Base-by-base conservation (phyloP, 2,329 filamentous ascomycete genomes). In the Aspergillus eucalypticola region DNA sequence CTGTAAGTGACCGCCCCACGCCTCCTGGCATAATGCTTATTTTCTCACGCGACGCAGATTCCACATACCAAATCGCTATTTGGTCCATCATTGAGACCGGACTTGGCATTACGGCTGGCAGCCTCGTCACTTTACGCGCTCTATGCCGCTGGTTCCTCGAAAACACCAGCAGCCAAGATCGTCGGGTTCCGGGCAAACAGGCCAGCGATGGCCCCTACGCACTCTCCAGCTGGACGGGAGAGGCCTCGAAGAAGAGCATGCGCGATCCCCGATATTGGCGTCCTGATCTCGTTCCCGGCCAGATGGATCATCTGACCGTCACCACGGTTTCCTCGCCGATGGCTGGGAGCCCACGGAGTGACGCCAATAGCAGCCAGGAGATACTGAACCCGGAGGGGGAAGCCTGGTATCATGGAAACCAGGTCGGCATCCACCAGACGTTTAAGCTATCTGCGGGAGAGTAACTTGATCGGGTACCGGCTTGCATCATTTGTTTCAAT, bases 1-100 rank as follows among this genome's bases (percentile, higher is more conserved):
- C n/a, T 71, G 70, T 72, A 64, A 39, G 68, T 53, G 2, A 4
- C 7, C 19, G 5, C 19, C 1, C 27, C 35, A 1, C 2, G 11
- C 1, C 15, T 11, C 15, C 4, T 5, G 5, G 8, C 6, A 11
- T 1, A 21, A 15, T 0, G 4, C n/a, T 21, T 6, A 10, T 4
- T 13, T 35, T 6, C 53, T 58, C 17, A 75, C 69, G 11, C 67
- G 11, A 72, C 3, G 13, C 21, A 75, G 76, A 73, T 63, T 75
- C 79, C 51, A 82, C 80, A 2, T 59, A 74, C 74, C 60, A 79
- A 78, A 75, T 80, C 50, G 71, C 76, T 41, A 76, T 79, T 32
- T 75, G 71, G 71, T 74, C 72, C 17, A 65, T 71, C 19, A 59
- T 73, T 35, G 72, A 75, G 62, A 68, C 68, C 3, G 70, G 72